Conservation (phyloP, 2,329 filamentous ascomycete species). For the Fusarium dimerum region DNA sequence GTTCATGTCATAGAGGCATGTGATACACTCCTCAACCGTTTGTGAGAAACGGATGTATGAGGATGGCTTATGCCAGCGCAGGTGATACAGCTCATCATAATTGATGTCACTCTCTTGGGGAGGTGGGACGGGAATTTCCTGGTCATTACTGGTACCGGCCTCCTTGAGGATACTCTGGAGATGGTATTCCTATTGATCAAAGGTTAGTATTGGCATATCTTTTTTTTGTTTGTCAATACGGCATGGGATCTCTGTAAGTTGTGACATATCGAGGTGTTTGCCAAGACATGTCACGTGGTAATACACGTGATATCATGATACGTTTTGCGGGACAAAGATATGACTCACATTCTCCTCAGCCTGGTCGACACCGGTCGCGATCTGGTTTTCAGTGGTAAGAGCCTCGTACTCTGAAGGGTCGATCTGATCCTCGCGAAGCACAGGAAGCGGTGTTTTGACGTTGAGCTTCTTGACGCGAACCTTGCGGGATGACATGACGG, state of each 20-base stretch:
- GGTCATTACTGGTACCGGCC: conserved; percentile 55
- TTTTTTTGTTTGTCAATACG: not conserved
- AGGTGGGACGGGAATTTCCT: conserved; percentile 67
- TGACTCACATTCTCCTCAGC: conserved; percentile 92
- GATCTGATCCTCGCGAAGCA: conserved; percentile 89
- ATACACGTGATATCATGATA: conserved; percentile 50
- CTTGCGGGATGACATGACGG: conserved; percentile 65
- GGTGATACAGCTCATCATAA: conserved; percentile 88
- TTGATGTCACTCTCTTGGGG: conserved; percentile 66
- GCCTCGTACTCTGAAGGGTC: conserved; percentile 84
- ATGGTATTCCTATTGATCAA: conserved; percentile 77
- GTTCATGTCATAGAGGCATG: conserved; percentile 91
- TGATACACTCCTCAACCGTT: conserved; percentile 93
- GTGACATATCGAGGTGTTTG: not conserved
- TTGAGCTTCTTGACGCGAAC: conserved; percentile 89
- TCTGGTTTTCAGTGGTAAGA: conserved; percentile 78
- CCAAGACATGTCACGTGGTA: conserved; percentile 44
- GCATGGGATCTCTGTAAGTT: not conserved
- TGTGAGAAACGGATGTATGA: conserved; percentile 98
- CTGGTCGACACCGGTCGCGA: conserved; percentile 96
- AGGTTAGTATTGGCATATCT: conserved; percentile 31
- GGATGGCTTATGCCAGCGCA: conserved; percentile 76
- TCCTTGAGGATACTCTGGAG: conserved; percentile 76
- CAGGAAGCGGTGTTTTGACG: conserved; percentile 82
- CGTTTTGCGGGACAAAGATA: conserved; percentile 26